Percentiles rank a stretch among this genome's conserved stretches.
Conservation (phyloP, 305 asterid species). For the Fraxinus ornus region DNA sequence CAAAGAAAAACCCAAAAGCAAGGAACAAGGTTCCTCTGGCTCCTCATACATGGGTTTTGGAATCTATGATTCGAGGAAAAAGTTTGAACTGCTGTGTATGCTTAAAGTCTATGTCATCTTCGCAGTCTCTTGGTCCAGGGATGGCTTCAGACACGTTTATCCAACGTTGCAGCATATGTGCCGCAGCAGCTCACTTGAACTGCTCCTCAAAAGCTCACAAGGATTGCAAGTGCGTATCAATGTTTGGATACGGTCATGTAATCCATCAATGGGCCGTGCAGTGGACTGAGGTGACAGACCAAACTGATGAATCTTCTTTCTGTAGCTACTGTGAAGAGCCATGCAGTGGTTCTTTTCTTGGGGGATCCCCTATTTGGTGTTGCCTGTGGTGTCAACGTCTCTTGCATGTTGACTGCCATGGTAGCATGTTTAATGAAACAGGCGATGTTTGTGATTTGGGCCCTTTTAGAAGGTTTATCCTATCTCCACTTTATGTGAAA, state of each 20-base stretch:
- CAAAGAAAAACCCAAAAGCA: conserved; percentile 85
- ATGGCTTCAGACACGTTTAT: conserved; percentile 67
- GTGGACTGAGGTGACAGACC: conserved; percentile 91
- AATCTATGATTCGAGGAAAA: conserved; percentile 77
- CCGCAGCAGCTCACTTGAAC: conserved; percentile 82
- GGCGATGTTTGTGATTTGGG: conserved; percentile 95
- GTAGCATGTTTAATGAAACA: conserved; percentile 70
- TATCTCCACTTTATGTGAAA: conserved; percentile 82
- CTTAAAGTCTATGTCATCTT: conserved; percentile 68
- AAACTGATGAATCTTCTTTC: conserved; percentile 82
- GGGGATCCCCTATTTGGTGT: conserved; percentile 97
- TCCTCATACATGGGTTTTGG: conserved; percentile 80
- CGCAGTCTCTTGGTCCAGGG: conserved; percentile 78
- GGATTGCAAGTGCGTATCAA: conserved; percentile 85
- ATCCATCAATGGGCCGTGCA: conserved; percentile 95
- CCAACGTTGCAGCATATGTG: conserved; percentile 74
- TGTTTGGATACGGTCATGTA: conserved; percentile 70
- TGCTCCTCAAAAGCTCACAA: conserved; percentile 77
- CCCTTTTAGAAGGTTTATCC: conserved; percentile 74
- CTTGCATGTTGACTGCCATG: conserved; percentile 94
- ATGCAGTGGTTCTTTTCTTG: conserved; percentile 84
- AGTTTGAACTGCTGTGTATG: conserved; percentile 86
- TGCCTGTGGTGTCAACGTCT: conserved; percentile 97
- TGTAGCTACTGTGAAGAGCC: conserved; percentile 98
- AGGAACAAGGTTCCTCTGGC: conserved; percentile 65